Percentiles rank a stretch among this genome's conserved stretches.
Evolutionary conservation across 257 asterid genomes (phyloP).

Genomic region (Ligustrum vulgare): DNA sequence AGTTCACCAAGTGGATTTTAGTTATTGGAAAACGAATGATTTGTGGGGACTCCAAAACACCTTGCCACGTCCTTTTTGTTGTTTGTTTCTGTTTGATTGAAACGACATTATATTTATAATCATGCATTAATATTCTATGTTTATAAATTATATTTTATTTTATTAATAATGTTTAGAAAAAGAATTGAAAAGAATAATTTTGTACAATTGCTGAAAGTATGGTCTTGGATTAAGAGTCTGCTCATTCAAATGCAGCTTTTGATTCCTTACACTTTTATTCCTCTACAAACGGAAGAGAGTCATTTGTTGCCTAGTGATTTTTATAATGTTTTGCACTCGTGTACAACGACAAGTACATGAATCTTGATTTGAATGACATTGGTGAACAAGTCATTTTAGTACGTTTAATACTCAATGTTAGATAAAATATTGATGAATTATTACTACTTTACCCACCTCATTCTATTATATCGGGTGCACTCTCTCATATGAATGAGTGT

Average conservation of each 20-base stretch:
- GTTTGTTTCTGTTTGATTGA: constrained; percentile 33
- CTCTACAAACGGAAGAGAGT: constrained; percentile 18
- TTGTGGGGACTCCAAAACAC: constrained; percentile 38
- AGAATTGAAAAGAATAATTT: constrained; percentile 27
- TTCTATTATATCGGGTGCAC: too few species aligned
- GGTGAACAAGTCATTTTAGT: background rate
- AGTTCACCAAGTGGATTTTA: constrained; percentile 36
- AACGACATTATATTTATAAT: constrained; percentile 23
- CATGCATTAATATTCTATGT: constrained; percentile 1
- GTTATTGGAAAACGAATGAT: constrained; percentile 52
- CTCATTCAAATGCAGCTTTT: constrained; percentile 36
- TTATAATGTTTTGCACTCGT: background rate
- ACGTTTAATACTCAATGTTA: background rate
- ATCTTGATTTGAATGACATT: background rate
- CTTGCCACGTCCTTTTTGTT: constrained; percentile 47
- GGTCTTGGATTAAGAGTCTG: constrained; percentile 28
- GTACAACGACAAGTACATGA: background rate
- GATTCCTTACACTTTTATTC: constrained; percentile 43
- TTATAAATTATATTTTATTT: constrained; percentile 16
- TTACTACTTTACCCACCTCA: too few species aligned
- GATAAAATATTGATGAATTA: too few species aligned
- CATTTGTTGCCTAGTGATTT: constrained; percentile 26
- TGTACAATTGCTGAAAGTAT: constrained; percentile 41
- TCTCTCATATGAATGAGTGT: too few species aligned
- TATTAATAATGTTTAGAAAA: constrained; percentile 9